These are phyloP conservation scores for Vitis cinerea DNA, from an alignment of 164 flowering plant species.

Conservation along the genomic window DNA sequence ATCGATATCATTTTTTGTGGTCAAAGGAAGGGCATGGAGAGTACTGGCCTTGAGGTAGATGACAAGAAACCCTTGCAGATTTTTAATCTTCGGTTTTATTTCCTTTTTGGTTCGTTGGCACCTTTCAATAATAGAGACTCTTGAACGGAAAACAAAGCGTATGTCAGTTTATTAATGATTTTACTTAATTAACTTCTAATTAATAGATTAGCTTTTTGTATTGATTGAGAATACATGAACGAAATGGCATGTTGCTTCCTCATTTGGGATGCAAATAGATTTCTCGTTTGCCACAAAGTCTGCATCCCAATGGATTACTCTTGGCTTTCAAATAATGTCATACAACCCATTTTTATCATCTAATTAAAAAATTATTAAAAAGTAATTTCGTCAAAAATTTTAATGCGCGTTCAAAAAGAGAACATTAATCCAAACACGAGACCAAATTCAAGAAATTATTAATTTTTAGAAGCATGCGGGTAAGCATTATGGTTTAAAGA, in stretches of 20 bases:
- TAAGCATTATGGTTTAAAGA: too few relatives aligned
- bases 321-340: too few relatives aligned
- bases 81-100: not conserved
- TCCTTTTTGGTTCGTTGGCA: not conserved
- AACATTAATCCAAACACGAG: too few relatives aligned
- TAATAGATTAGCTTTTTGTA: not conserved
- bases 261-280: too few relatives aligned
- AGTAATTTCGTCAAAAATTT: too few relatives aligned
- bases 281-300: not conserved
- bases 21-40: not conserved
- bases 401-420: too few relatives aligned
- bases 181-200: not conserved
- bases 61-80: not conserved
- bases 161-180: not conserved
- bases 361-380: too few relatives aligned
- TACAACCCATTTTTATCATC: too few relatives aligned
- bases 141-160: not conserved
- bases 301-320: too few relatives aligned
- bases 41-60: not conserved
- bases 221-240: not conserved
- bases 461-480: too few relatives aligned
- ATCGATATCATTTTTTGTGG: not conserved
- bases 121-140: conserved; percentile 8
- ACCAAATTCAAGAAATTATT: too few relatives aligned
- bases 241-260: not conserved